A percentile compares a stretch with the other conserved stretches of the same genome.
Evolutionary conservation across 2,329 filamentous ascomycete genomes (phyloP).

Genomic region (Talaromyces funiculosus): DNA sequence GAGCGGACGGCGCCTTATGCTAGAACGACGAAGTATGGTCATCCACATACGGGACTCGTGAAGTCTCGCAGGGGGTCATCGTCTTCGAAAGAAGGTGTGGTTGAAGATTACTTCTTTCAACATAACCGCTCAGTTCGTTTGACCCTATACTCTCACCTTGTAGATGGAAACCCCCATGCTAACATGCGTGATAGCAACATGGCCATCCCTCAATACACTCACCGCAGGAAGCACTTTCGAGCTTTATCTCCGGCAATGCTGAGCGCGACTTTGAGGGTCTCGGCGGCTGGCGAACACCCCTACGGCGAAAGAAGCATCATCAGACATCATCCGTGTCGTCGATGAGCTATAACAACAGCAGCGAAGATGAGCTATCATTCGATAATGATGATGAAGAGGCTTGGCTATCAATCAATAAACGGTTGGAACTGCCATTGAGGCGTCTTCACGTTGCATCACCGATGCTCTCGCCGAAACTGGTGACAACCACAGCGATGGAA

Average conservation of each 20-base stretch:
- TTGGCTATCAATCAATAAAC: constrained; percentile 36
- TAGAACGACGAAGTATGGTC: neutral
- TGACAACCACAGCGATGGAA: neutral
- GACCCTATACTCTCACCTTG: neutral
- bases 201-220: constrained; percentile 2
- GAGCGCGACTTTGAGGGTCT: constrained; percentile 42
- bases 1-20: constrained; percentile 1
- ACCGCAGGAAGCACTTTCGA: constrained; percentile 19
- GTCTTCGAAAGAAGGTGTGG: constrained; percentile 2
- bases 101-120: constrained; percentile 8
- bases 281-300: constrained; percentile 34
- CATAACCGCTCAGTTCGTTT: neutral
- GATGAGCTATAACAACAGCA: constrained; percentile 14
- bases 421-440: constrained; percentile 29
- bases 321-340: constrained; percentile 22
- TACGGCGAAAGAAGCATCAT: constrained; percentile 18
- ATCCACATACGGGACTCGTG: neutral
- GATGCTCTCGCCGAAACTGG: constrained; percentile 4
- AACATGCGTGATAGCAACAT: constrained; percentile 1
- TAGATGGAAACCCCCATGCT: neutral
- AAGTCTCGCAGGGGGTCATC: neutral
- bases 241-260: constrained; percentile 28
- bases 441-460: constrained; percentile 18
- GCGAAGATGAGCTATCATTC: constrained; percentile 17
- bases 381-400: constrained; percentile 29